phyloP scores from a whole-genome alignment of 345 rosid genomes.

The Brassica incana region DNA sequence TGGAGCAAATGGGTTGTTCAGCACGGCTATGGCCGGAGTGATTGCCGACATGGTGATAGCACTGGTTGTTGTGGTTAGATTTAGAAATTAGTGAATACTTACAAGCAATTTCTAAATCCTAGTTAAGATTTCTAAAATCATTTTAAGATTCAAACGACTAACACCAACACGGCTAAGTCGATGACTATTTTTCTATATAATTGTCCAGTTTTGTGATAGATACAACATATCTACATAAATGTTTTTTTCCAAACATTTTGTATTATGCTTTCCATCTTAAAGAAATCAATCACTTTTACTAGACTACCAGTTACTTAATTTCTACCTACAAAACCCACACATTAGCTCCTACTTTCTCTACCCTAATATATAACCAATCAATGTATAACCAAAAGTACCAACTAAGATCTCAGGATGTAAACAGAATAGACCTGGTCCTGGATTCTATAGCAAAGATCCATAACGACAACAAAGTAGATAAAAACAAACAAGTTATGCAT shows the following conservation, averaged over 20 bases:
- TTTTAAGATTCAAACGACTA: neutral
- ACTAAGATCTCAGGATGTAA: slow-evolving; percentile 14
- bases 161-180: neutral
- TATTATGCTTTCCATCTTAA: neutral
- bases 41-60: neutral
- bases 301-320: neutral
- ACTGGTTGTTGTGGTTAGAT: neutral
- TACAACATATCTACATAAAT: neutral
- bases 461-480: slow-evolving; percentile 21
- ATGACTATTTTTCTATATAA: neutral
- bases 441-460: slow-evolving; percentile 36
- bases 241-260: neutral
- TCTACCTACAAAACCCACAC: neutral
- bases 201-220: neutral
- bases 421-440: slow-evolving; percentile 17
- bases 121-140: neutral
- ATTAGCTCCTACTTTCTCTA: neutral
- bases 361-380: neutral
- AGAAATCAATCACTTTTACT: neutral
- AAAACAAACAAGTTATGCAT: slow-evolving; percentile 11
- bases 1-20: neutral
- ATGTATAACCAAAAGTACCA: slow-evolving; percentile 5
- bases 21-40: neutral
- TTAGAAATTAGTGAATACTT: neutral
- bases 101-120: neutral